Evolutionary conservation across 352 stramenopile genomes (phyloP), one percentile per base, ranked within the genome.

Genomic region (Saprolegnia diclina): DNA sequence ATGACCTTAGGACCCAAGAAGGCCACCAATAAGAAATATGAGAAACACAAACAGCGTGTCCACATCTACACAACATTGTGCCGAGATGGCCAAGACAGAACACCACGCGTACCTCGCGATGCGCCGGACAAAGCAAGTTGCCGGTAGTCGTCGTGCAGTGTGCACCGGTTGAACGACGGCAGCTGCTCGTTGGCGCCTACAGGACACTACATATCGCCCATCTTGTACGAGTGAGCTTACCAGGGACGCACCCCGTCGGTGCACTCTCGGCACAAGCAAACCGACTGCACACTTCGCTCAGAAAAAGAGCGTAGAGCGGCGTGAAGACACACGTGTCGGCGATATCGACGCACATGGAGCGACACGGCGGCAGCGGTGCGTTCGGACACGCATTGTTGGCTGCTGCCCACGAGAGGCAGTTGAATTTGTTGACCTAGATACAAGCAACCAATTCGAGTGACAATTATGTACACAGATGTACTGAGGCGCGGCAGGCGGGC

Each of bases 271-370:
- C 61, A 37, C 83, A 91, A 1, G 64, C 65, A 4, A 91, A 79
- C 44, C 80, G 85, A n/a, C 76, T 79, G 45, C 83, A 91, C 1
- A 90, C 81, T 19, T 88, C 80, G 26, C 85, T 76, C 13, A 91
- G 64, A 56, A 88, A 90, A 6, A 76, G 62, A 11, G 77, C 74
- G 62, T 89, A 91, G 14, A 89, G 82, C 61, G 87, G 78, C 67
- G 79, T 84, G 67, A 88, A 91, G 24, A 91, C 81, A 26, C 83
- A 91, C 44, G 83, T 85, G 72, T 91, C 83, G 29, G 83, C 81
- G 38, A 91, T 81, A 42, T 91, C 81, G 21, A 91, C 83, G 22
- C 81, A 90, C 62, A 91, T 64, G 46, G 81, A 91, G 4, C 83
- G 80, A 19, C 83, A 91, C 29, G 83, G 81, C 5, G 81, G 83